Conservation (phyloP, 305 asterid species). For the Fraxinus velutina region DNA sequence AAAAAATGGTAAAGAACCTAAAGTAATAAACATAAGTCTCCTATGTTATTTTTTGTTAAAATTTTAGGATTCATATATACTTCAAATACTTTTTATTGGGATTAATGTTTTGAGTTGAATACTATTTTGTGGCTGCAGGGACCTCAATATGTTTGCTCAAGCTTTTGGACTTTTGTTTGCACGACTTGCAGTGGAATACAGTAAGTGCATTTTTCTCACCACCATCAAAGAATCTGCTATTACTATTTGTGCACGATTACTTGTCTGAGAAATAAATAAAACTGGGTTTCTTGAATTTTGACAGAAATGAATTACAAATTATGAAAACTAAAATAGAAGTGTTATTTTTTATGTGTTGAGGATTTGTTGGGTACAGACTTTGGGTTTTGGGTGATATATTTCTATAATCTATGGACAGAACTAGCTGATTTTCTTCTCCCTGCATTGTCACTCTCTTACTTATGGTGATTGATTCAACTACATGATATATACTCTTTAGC, state of each 20-base stretch:
- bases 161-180: constrained; percentile 90
- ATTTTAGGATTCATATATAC: not conserved
- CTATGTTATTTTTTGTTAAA: not conserved
- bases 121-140: constrained; percentile 55
- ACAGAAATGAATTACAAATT: not conserved
- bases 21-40: not conserved
- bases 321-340: not conserved
- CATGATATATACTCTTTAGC: not conserved
- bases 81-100: not conserved
- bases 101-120: constrained; percentile 1
- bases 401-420: not conserved
- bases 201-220: constrained; percentile 38
- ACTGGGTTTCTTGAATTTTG: not conserved
- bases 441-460: not conserved
- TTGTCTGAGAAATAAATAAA: not conserved
- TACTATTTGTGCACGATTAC: not conserved
- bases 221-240: not conserved
- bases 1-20: not conserved
- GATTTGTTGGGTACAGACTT: not conserved
- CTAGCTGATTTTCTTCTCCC: not conserved
- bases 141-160: constrained; percentile 89
- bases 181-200: constrained; percentile 89
- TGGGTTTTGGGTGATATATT: not conserved
- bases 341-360: not conserved
- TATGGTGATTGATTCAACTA: not conserved